A percentile compares a stretch with the other conserved stretches of the same genome.
phyloP scores from a whole-genome alignment of 495 filamentous ascomycete genomes.

The Peziza echinospora region DNA sequence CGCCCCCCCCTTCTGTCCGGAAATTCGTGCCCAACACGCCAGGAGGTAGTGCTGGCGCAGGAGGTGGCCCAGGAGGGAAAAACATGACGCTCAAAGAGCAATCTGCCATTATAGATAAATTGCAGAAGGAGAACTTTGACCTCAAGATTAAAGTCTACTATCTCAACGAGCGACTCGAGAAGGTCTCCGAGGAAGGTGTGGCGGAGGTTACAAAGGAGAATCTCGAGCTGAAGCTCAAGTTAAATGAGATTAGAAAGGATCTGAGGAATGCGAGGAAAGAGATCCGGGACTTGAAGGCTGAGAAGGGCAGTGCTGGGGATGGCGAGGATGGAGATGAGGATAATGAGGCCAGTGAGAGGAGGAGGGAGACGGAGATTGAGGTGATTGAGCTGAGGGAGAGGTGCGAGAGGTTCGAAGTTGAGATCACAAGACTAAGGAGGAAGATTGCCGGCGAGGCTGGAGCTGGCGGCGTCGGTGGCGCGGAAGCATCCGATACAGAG shows the following conservation, averaged over 20 bases:
- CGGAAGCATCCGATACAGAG: slow-evolving; percentile 10
- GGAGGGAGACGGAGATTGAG: slow-evolving; percentile 68
- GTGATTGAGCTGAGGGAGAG: slow-evolving; percentile 60
- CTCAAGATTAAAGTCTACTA: slow-evolving; percentile 96
- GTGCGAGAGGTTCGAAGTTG: slow-evolving; percentile 56
- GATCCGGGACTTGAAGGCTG: slow-evolving; percentile 68
- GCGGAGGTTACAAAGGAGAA: slow-evolving; percentile 96
- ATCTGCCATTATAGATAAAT: slow-evolving; percentile 81
- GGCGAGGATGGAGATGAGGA: slow-evolving; percentile 39
- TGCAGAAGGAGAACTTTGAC: slow-evolving; percentile 93
- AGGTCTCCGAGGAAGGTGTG: slow-evolving; percentile 84
- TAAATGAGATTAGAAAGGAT: slow-evolving; percentile 71
- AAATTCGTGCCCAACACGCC: slow-evolving; percentile 32
- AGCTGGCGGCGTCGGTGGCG: neutral
- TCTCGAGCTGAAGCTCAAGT: slow-evolving; percentile 76
- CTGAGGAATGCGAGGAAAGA: slow-evolving; percentile 57
- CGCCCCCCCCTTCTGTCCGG: neutral
- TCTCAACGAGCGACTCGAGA: slow-evolving; percentile 76
- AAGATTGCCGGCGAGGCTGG: slow-evolving; percentile 27
- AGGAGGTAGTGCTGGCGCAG: slow-evolving; percentile 21
- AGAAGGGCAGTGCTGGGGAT: slow-evolving; percentile 49
- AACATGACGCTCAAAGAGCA: slow-evolving; percentile 91
- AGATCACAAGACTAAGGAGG: slow-evolving; percentile 58
- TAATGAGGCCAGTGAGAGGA: slow-evolving; percentile 30
- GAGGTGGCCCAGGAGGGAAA: slow-evolving; percentile 45